Base-by-base conservation (phyloP, 495 filamentous ascomycete species). In the Penicillium coprophilum region DNA sequence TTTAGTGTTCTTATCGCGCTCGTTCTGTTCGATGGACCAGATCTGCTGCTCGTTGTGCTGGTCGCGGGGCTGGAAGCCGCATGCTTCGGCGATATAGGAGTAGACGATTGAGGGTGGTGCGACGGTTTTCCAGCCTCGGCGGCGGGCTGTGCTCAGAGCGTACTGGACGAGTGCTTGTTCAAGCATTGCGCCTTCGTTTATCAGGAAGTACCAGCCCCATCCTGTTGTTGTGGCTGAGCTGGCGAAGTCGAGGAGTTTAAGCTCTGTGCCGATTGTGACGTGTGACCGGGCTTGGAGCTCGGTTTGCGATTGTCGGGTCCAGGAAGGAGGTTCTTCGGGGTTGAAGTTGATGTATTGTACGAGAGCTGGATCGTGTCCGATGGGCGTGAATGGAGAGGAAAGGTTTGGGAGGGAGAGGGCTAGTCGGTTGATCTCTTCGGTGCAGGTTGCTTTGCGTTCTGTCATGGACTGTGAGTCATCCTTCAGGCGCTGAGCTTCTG, bases 191-290 rank as follows among this genome's bases (percentile, higher is more conserved):
- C 85, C 92, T 58, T 95, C 93, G 71, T 95, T 89, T 31, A 86
- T 79, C 0, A 98, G 84, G 70, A 88, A 96, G 72, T 98, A 98
- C 91, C 92, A 98, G 0, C 94, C 94, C 92, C 92, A 97, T 15
- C 94, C 94, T 32, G 85, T 89, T 19, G 89, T 85, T 9, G 82
- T 86, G 19, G 84, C 86, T 3, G 92, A 90, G 50, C 78, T 83
- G 11, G 85, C 77, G 64, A 98, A 97, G 72, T 98, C 95, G 46
- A 98, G 75, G 2, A 97, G 76, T 20, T 85, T 81, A 0, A 98
- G 81, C 59, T 88, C 82, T 2, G 82, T 77, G 23, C 95, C 95
- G 58, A 98, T 89, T 57, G 92, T 81, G 7, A 91, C 87, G 69
- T 98, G 94, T 0, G 88, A 90, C 21, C 76, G 76, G 23, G 66